Conservation (phyloP, 148 eudicot species). For the Rhododendron kiyosumense region DNA sequence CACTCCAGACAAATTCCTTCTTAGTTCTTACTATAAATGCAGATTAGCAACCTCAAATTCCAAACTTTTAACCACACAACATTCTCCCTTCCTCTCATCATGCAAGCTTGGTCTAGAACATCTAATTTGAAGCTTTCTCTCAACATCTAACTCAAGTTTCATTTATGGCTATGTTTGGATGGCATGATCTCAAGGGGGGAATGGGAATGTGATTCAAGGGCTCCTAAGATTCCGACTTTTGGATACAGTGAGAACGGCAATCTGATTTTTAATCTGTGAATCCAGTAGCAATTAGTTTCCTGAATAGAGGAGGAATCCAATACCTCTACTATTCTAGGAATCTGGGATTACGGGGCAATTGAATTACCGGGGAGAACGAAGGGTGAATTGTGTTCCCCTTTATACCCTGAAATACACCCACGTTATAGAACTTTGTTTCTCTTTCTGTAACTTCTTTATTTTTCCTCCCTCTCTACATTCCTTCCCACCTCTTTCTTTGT, state of each 20-base stretch:
- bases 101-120: background rate
- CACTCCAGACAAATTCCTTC: background rate
- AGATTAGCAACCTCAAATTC: background rate
- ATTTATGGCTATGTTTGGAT: background rate
- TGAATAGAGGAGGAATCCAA: background rate
- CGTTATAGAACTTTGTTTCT: background rate
- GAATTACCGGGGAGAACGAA: too few species aligned
- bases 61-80: background rate
- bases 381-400: too few species aligned
- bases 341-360: too few species aligned
- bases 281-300: too few species aligned
- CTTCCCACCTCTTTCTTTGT: background rate
- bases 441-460: background rate
- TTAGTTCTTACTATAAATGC: background rate
- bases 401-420: background rate
- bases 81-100: background rate
- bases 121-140: background rate
- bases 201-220: too few species aligned
- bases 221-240: too few species aligned
- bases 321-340: too few species aligned
- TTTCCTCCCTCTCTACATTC: background rate
- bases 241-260: too few species aligned
- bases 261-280: too few species aligned
- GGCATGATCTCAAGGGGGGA: background rate
- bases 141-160: background rate